These are phyloP conservation scores for Penicillium sp. DNA, from an alignment of 2,329 filamentous ascomycete genomes.

Conservation along the genomic window DNA sequence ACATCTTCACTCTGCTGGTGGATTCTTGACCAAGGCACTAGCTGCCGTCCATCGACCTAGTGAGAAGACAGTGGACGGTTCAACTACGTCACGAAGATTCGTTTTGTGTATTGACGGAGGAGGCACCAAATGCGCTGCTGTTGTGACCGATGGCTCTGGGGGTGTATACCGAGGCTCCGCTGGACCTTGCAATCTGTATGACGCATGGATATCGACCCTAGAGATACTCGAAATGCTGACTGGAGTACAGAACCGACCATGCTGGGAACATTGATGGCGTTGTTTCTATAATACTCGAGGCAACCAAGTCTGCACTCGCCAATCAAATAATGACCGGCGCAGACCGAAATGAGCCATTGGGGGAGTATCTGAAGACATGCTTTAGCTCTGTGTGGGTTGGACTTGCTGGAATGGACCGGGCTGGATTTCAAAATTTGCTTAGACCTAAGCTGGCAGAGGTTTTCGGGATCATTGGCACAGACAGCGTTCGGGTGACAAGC, in stretches of 20 bases:
- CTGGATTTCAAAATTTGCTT: conserved; percentile 30
- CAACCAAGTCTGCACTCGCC: conserved; percentile 19
- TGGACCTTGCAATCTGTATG: conserved; percentile 46
- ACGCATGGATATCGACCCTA: neutral
- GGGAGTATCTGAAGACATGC: conserved; percentile 2
- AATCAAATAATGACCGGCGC: neutral
- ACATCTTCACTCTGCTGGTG: conserved; percentile 24
- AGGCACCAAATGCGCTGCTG: conserved; percentile 47
- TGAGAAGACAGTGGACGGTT: neutral
- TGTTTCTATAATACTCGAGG: conserved; percentile 28
- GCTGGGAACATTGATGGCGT: conserved; percentile 22
- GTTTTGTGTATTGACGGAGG: conserved; percentile 48
- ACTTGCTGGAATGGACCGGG: conserved; percentile 44
- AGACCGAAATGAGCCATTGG: conserved; percentile 4
- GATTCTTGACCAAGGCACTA: conserved; percentile 26
- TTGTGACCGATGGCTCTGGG: conserved; percentile 30
- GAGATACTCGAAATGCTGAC: neutral
- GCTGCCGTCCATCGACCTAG: conserved; percentile 9
- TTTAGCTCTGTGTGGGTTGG: conserved; percentile 44
- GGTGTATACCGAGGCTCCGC: conserved; percentile 31
- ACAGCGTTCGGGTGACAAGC: conserved; percentile 35
- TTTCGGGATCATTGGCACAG: conserved; percentile 27
- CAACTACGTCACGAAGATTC: neutral
- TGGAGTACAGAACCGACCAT: conserved; percentile 20
- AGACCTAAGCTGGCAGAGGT: conserved; percentile 28